Base-by-base conservation (phyloP, 139 green algal species). In the Chlorokybus atmophyticus region DNA sequence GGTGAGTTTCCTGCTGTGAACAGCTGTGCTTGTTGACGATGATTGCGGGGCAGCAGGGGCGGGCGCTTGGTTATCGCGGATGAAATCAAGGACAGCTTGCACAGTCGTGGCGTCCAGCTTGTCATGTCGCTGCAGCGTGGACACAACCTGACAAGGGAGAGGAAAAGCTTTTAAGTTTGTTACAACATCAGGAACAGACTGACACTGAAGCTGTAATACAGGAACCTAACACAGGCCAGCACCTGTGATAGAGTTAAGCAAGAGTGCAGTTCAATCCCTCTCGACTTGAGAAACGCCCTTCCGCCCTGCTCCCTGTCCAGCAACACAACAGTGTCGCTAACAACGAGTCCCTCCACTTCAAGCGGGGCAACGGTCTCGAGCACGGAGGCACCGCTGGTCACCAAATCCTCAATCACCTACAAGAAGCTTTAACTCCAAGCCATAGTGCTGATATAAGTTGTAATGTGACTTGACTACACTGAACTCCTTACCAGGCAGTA, bases 271-370 rank as follows among this genome's bases (percentile, higher is more conserved):
- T 55, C 57, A 8, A 98, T 77, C 23, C 69, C 72, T 48, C 87
- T 71, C 1, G 49, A 55, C 3, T 61, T 70, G 26, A 97, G 74
- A 69, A 88, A 71, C 2, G 68, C 76, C 26, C 66, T 57, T 6
- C 91, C 90, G 29, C 91, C 91, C 75, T 99, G 91, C 76, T 99
- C 75, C n/a, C 91, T 76, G 69, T 98, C 91, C 51, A 98, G 95
- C 3, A 98, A 80, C 35, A 97, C 91, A 41, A 95, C 90, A 26
- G 95, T 88, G 66, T 94, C 83, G 8, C 39, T 83, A n/a, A 81
- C 71, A 29, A 73, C 38, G 32, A 94, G 68, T 17, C 75, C 71
- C 39, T 79, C 79, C 28, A 72, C 59, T 50, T 82, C 31, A 27
- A 97, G 75, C 2, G 88, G 83, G 35, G 90, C 86, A 32, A 95